Conservation (phyloP, 805 yeast species). For the Candida anglica region DNA sequence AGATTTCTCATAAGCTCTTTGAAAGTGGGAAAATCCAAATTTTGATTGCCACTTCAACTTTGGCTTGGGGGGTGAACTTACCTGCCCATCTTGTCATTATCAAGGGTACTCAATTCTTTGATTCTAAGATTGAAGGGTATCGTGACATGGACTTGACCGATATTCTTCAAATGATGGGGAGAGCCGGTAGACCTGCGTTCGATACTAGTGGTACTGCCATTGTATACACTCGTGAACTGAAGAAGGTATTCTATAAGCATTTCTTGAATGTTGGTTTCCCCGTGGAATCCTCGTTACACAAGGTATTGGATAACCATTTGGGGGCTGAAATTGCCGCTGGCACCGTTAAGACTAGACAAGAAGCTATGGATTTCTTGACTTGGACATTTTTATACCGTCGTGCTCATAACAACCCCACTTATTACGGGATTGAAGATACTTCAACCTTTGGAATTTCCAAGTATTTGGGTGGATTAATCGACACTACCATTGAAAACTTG, state of each 20-base stretch:
- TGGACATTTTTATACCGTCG: constrained; percentile 76
- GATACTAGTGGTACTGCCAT: constrained; percentile 77
- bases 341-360: constrained; percentile 58
- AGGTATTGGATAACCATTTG: constrained; percentile 71
- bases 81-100: constrained; percentile 78
- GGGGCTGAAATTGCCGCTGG: constrained; percentile 80
- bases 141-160: constrained; percentile 81
- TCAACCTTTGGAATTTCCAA: constrained; percentile 52
- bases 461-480: constrained; percentile 63
- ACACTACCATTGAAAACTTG: constrained; percentile 61
- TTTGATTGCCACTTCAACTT: constrained; percentile 73
- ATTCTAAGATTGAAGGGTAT: constrained; percentile 62
- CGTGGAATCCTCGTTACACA: constrained; percentile 75
- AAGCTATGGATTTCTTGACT: constrained; percentile 69
- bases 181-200: constrained; percentile 81
- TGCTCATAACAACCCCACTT: constrained; percentile 74
- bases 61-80: constrained; percentile 84
- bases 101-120: constrained; percentile 70
- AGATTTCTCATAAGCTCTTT: constrained; percentile 65
- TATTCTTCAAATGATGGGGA: constrained; percentile 80
- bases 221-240: constrained; percentile 71
- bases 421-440: constrained; percentile 66
- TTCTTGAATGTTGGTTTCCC: constrained; percentile 78
- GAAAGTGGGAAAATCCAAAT: constrained; percentile 70
- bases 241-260: constrained; percentile 73